Percentiles rank a stretch among this genome's conserved stretches.
These are phyloP conservation scores for Talaromyces albobiverticillius DNA, from an alignment of 2,329 filamentous ascomycete species.

Conservation along the genomic window DNA sequence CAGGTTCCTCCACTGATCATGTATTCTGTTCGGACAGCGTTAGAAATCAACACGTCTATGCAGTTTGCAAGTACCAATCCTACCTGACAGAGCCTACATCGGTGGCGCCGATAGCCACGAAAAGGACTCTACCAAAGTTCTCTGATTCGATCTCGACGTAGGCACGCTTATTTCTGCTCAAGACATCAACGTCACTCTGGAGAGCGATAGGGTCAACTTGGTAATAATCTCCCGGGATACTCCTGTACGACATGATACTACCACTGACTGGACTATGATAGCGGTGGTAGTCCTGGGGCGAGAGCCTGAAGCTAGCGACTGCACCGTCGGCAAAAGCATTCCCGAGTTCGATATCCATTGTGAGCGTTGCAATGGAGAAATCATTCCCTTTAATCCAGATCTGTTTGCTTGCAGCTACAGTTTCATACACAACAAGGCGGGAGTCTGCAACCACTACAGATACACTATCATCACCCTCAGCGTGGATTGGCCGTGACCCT, in stretches of 20 bases:
- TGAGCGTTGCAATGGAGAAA: conserved; percentile 41
- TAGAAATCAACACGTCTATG: background rate
- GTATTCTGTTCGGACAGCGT: conserved; percentile 24
- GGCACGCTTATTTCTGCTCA: conserved; percentile 38
- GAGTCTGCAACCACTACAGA: conserved; percentile 37
- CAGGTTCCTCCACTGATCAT: conserved; percentile 29
- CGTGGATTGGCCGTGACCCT: conserved; percentile 28
- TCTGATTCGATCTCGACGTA: conserved; percentile 37
- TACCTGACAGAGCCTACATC: conserved; percentile 43
- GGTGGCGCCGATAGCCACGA: conserved; percentile 42
- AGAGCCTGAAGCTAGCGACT: conserved; percentile 42
- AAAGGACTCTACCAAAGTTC: conserved; percentile 42
- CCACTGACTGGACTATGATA: conserved; percentile 45
- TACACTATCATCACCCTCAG: conserved; percentile 22
- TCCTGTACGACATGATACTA: conserved; percentile 34
- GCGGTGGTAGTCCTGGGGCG: conserved; percentile 47
- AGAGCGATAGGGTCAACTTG: conserved; percentile 39
- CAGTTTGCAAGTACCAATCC: conserved; percentile 14
- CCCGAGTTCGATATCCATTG: conserved; percentile 33
- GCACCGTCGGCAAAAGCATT: conserved; percentile 33
- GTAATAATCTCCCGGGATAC: conserved; percentile 44
- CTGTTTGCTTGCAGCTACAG: conserved; percentile 29
- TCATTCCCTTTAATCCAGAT: conserved; percentile 45
- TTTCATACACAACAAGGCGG: conserved; percentile 36
- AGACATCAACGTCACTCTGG: conserved; percentile 35